Base-by-base conservation (phyloP, 2,329 filamentous ascomycete genomes). In the Diplodia intermedia region DNA sequence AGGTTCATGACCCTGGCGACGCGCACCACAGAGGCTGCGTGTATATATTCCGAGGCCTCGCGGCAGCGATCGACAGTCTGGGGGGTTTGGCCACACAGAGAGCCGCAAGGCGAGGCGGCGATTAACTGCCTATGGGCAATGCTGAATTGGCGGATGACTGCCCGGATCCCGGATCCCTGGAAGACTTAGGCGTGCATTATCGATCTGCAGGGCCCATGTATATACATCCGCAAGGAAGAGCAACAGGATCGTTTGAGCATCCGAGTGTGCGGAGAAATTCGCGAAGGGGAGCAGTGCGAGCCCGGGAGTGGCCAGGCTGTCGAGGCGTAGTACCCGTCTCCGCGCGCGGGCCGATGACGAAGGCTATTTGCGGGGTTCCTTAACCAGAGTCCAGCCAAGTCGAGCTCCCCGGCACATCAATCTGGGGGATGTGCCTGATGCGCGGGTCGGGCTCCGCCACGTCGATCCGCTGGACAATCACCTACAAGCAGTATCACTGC, bases 41-140 rank as follows among this genome's bases (percentile, higher is more conserved):
- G 53, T 56, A 56, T 33, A 56, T 56, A 36, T 56, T 31, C 53
- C n/a, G 53, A 36, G 18, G 53, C 53, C 53, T 56, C 53, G 29
- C 14, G 15, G 14, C 26, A 26, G 26, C 4, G 26, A 26, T 26
- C 26, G 26, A 26, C 26, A 26, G 26, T 26, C 26, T 14, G 29
- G 31, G 7, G 53, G 18, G 12, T 12, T 53, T 26, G 53, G 53
- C 53, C 53, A 20, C 14, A 26, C 26, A 55, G 52, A 33, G 26
- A 33, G 18, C 18, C 18, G 52, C 52, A 55, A 55, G 52, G 15
- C 5, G 8, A n/a, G 23, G 52, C 26, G 26, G 50, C 20, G 15
- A 15, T 29, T 26, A 53, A 14, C 50, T 29, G 50, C 26, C 11
- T 26, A 29, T 26, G 14, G 43, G 43, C 43, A 49, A 49, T n/a